A percentile compares a stretch with the other conserved stretches of the same genome.
Evolutionary conservation across 2,329 filamentous ascomycete species (phyloP).

Genomic region (Hymenoscyphus fraxineus): DNA sequence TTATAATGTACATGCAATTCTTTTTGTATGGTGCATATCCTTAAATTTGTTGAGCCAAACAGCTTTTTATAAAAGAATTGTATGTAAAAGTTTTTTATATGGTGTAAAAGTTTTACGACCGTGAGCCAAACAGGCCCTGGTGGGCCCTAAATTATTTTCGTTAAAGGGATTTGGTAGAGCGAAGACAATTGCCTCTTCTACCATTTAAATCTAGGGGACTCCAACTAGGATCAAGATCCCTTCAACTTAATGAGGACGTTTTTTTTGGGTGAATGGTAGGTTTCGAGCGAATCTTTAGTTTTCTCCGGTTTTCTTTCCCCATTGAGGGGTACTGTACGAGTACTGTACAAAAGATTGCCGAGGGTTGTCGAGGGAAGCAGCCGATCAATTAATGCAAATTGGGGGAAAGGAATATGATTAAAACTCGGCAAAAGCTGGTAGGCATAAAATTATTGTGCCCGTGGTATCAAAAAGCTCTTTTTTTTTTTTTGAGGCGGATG

Average conservation of each 20-base stretch:
- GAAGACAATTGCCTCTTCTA: slow-evolving; percentile 52
- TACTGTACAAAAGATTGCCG: not conserved
- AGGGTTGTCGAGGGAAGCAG: not conserved
- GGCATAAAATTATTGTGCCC: not conserved
- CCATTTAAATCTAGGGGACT: slow-evolving; percentile 48
- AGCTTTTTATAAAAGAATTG: no score
- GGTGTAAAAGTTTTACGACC: no score
- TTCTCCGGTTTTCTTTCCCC: no score
- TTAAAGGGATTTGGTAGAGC: slow-evolving; percentile 22
- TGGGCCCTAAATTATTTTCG: no score
- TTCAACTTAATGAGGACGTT: slow-evolving; percentile 16
- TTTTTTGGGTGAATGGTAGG: no score
- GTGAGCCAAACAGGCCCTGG: no score
- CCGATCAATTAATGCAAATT: not conserved
- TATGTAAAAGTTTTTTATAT: no score
- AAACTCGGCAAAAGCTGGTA: not conserved
- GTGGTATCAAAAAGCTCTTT: not conserved
- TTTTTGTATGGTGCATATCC: no score
- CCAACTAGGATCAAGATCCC: slow-evolving; percentile 33
- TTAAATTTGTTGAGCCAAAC: no score
- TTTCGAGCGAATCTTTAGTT: no score
- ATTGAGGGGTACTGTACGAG: not conserved
- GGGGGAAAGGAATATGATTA: not conserved
- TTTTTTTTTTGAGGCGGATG: not conserved
- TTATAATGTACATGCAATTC: no score